These are phyloP conservation scores for Aegilops longissima DNA, from an alignment of 176 grass and related monocot species.

Conservation along the genomic window DNA sequence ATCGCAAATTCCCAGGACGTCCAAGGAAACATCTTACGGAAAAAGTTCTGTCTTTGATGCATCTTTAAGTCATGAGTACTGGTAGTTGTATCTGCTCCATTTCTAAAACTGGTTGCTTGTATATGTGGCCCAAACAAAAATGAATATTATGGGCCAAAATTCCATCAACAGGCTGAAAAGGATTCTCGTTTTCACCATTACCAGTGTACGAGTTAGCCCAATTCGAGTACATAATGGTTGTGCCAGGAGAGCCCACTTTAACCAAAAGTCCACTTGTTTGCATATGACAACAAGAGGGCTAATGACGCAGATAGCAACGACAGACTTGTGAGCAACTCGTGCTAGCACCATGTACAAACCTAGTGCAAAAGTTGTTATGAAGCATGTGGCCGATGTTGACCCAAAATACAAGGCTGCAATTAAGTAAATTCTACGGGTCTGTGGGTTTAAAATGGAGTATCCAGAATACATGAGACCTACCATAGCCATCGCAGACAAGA, in stretches of 20 bases:
- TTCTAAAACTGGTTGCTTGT: not conserved
- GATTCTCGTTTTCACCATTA: not conserved
- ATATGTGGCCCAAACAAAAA: slow-evolving; percentile 4
- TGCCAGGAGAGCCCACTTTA: slow-evolving; percentile 1
- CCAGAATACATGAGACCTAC: slow-evolving; percentile 3
- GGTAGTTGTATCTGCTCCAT: not conserved
- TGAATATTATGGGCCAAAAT: slow-evolving; percentile 8
- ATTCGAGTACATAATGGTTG: not conserved
- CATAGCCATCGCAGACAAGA: not conserved
- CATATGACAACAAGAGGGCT: not conserved
- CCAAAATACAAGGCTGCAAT: not conserved
- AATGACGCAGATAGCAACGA: not conserved
- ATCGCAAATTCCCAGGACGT: too few relatives aligned
- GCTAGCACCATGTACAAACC: slow-evolving; percentile 4
- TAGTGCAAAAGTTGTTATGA: not conserved
- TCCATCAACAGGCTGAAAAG: not conserved
- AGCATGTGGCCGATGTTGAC: not conserved
- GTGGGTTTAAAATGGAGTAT: not conserved
- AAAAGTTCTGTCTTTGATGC: not conserved
- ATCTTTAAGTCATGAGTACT: not conserved
- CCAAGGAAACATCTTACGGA: not conserved
- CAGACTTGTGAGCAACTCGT: not conserved
- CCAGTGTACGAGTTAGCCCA: not conserved
- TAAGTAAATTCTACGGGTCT: not conserved
- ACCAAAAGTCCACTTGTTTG: not conserved